Evolutionary conservation across 1,284 basidiomycete species (phyloP), one percentile per base, ranked within the genome.

Genomic region (Naganishia albida): DNA sequence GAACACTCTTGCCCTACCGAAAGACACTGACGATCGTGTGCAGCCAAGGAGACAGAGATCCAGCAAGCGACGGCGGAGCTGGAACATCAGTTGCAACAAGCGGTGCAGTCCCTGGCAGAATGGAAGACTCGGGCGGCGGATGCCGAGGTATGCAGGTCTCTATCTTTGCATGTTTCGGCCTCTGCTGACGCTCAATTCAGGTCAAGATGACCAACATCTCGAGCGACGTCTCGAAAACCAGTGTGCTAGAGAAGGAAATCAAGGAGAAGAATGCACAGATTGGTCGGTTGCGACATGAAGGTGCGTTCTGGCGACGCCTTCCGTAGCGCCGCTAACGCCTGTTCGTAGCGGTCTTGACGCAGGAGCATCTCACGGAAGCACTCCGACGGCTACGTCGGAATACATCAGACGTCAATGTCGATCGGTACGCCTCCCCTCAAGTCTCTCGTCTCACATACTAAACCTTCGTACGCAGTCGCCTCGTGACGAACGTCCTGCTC

Each of bases 301-400:
- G 93, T 93, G 70, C 50, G 81, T 77, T 42, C n/a, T 50, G 49
- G 25, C 7, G 1, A 20, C 18, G 25, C 1, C 8, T 10, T 30
- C 13, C 15, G 2, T 43, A n/a, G 23, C 7, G 28, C n/a, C n/a
- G 34, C n/a, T 46, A 42, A 48, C 53, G 25, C 46, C 43, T 59
- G 75, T 30, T 68, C 57, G 25, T 70, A 94, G 93, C 89, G 54
- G 91, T 96, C 10, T 93, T 98, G 64, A 87, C 95, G 74, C 98
- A 99, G 73, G 95, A 99, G 75, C 95, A 99, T 73, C 83, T 99
- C 8, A 97, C 93, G 71, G 94, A 98, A 78, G 94, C 96, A 0
- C 84, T 99, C n/a, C 88, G 94, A 16, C 86, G 95, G 25, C 82
- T 99, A 51, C 86, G 93, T 42, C 88, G 88, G 70, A 90, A 88